Evolutionary conservation across 2,329 filamentous ascomycete genomes (phyloP).

Genomic region (Pseudocercospora fuligena): DNA sequence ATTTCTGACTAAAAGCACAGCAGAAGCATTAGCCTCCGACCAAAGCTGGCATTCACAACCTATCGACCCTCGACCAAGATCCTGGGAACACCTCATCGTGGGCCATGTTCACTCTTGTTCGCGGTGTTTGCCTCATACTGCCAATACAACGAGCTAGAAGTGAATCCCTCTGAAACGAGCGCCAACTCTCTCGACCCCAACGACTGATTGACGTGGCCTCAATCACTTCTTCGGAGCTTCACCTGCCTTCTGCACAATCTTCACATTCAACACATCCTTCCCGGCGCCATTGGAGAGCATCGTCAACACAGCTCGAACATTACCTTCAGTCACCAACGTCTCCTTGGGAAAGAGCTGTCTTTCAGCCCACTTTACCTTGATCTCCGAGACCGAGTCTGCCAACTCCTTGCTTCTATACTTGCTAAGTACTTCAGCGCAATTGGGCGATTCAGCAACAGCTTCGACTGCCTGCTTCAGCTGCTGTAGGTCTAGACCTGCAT

Average conservation of each 20-base stretch:
- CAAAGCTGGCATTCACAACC: background rate
- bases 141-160: too few relatives aligned
- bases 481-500: constrained; percentile 31
- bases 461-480: constrained; percentile 33
- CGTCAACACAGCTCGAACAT: constrained; percentile 38
- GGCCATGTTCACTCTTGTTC: too few relatives aligned
- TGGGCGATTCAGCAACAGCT: constrained; percentile 35
- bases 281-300: constrained; percentile 34
- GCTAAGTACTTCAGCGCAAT: constrained; percentile 42
- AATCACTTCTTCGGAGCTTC: background rate
- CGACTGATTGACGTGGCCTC: background rate
- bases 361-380: constrained; percentile 42
- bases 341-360: constrained; percentile 40
- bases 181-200: too few relatives aligned
- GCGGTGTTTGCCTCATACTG: too few relatives aligned
- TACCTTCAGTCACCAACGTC: constrained; percentile 44
- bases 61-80: background rate
- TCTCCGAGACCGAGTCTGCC: constrained; percentile 36
- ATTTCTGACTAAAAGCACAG: background rate
- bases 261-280: constrained; percentile 8
- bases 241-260: background rate
- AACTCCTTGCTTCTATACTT: constrained; percentile 43
- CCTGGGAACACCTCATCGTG: background rate
- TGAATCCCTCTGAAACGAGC: too few relatives aligned
- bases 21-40: background rate